Conservation (phyloP, 202 grass and related monocot species). For the Schoenoplectus tabernaemontani region DNA sequence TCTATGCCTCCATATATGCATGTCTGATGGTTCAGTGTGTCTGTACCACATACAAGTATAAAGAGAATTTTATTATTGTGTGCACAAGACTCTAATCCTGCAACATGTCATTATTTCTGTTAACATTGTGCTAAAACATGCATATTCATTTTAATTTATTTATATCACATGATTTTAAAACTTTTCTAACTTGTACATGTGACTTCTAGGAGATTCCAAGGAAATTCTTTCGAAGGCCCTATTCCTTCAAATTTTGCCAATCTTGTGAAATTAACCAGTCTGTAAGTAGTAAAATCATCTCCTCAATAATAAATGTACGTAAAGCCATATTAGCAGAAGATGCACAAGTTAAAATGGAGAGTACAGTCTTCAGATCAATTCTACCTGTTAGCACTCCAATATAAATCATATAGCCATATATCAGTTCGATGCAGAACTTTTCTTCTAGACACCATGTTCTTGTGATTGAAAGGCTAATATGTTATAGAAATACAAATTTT, state of each 20-base stretch:
- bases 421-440: no score
- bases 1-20: background rate
- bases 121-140: no score
- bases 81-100: no score
- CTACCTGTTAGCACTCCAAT: background rate
- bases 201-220: conserved; percentile 69
- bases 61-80: background rate
- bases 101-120: no score
- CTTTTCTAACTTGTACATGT: background rate
- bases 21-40: background rate
- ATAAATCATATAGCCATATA: no score
- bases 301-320: background rate
- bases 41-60: background rate
- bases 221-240: conserved; percentile 80
- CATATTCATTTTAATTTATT: no score
- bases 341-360: background rate
- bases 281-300: conserved; percentile 46
- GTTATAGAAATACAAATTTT: no score
- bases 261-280: conserved; percentile 36
- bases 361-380: background rate
- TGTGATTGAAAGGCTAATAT: no score
- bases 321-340: background rate
- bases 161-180: background rate
- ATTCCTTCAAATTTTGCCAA: conserved; percentile 62
- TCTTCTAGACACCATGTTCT: no score